A percentile compares a stretch with the other conserved stretches of the same genome.
phyloP scores from a whole-genome alignment of 2,329 filamentous ascomycete species.

The Penicillium sp. region DNA sequence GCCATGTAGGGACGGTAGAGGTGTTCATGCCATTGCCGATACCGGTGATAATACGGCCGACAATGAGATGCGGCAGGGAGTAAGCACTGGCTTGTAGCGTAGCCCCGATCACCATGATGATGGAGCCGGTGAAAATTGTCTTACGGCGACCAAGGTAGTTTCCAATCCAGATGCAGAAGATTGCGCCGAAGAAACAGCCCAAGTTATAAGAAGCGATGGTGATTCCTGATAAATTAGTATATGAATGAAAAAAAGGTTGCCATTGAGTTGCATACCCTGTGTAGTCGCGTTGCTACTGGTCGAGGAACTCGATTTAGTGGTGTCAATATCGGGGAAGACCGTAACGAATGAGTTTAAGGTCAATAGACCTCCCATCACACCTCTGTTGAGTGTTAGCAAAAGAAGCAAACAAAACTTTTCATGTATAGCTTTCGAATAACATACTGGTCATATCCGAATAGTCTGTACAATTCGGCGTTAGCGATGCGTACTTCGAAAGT shows the following conservation, averaged over 20 bases:
- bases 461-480: slow-evolving; percentile 24
- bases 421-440: background rate
- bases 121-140: slow-evolving; percentile 51
- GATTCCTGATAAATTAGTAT: slow-evolving; percentile 33
- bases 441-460: slow-evolving; percentile 65
- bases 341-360: slow-evolving; percentile 63
- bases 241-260: background rate
- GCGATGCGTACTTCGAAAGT: background rate
- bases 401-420: background rate
- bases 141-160: slow-evolving; percentile 53
- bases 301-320: slow-evolving; percentile 31
- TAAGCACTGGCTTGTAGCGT: slow-evolving; percentile 51
- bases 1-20: slow-evolving; percentile 54
- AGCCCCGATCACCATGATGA: slow-evolving; percentile 53
- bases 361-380: slow-evolving; percentile 73
- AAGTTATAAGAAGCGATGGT: slow-evolving; percentile 48
- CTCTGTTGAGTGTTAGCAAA: slow-evolving; percentile 33
- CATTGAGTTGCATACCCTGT: slow-evolving; percentile 12
- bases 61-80: slow-evolving; percentile 50
- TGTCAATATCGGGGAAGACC: slow-evolving; percentile 56
- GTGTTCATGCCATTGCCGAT: slow-evolving; percentile 56
- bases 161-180: slow-evolving; percentile 53
- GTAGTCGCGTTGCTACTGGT: slow-evolving; percentile 50
- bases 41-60: slow-evolving; percentile 54
- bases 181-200: slow-evolving; percentile 53